These are phyloP conservation scores for Delonix regia DNA, from an alignment of 306 rosid genomes.

Conservation along the genomic window DNA sequence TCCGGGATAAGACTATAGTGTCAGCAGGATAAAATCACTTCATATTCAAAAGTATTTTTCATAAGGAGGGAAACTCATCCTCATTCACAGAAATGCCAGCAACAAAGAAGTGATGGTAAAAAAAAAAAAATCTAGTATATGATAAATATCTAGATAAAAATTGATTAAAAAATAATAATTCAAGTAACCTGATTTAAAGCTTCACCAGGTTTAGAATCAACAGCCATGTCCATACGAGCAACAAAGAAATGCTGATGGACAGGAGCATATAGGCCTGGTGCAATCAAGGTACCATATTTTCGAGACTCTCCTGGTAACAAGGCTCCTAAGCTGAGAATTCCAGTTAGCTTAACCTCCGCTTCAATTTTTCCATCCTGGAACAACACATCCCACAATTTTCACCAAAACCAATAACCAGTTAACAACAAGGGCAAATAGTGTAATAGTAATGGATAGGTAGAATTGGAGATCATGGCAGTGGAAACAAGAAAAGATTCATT, in stretches of 20 bases:
- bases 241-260: conserved; percentile 89
- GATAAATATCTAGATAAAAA: neutral
- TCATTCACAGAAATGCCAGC: too few relatives aligned
- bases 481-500: neutral
- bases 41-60: neutral
- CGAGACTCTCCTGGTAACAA: conserved; percentile 78
- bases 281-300: conserved; percentile 81
- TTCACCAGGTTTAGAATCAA: conserved; percentile 88
- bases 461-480: neutral
- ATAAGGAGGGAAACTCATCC: neutral
- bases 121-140: neutral
- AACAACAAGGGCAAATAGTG: neutral
- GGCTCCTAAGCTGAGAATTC: conserved; percentile 86
- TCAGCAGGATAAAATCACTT: neutral
- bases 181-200: conserved; percentile 72
- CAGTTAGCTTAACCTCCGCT: conserved; percentile 85
- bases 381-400: conserved; percentile 25
- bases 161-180: neutral
- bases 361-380: conserved; percentile 86
- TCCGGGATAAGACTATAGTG: neutral
- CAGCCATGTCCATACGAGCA: conserved; percentile 92
- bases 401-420: conserved; percentile 22
- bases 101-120: neutral
- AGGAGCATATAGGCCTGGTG: conserved; percentile 85
- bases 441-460: neutral